These are phyloP conservation scores for Populus hybrid DNA, from an alignment of 441 rosid species.

Conservation along the genomic window DNA sequence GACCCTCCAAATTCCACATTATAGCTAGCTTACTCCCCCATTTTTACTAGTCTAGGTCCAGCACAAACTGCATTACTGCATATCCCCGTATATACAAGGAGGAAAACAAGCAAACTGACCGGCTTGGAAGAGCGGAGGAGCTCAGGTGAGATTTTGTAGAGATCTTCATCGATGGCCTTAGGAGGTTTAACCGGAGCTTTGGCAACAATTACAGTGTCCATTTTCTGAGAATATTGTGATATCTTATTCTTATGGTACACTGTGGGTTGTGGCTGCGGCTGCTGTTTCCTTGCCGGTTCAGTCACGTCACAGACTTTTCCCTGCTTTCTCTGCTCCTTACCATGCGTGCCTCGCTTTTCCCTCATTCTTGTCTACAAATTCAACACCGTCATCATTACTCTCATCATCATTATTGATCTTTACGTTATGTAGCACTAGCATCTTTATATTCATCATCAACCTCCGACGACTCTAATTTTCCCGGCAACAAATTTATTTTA, in stretches of 20 bases:
- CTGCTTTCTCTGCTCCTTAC: slow-evolving; percentile 51
- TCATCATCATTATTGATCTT: not conserved
- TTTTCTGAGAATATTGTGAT: not conserved
- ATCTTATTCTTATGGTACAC: not conserved
- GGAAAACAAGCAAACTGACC: slow-evolving; percentile 24
- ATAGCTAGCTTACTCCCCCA: too few species aligned
- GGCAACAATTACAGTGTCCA: slow-evolving; percentile 25
- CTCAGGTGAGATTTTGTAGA: slow-evolving; percentile 77
- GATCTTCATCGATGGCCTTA: slow-evolving; percentile 81
- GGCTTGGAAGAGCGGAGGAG: slow-evolving; percentile 63
- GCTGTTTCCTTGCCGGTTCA: slow-evolving; percentile 39
- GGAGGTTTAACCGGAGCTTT: slow-evolving; percentile 30
- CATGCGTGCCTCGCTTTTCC: slow-evolving; percentile 46
- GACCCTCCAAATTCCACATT: too few species aligned
- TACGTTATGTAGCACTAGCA: not conserved
- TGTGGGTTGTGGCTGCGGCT: not conserved
- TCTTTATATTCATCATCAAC: not conserved
- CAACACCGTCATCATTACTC: not conserved
- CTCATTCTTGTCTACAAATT: slow-evolving; percentile 32
- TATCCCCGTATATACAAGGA: not conserved
- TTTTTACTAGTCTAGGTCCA: too few species aligned
- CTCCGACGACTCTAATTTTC: not conserved
- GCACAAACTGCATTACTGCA: not conserved
- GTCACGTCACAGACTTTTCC: slow-evolving; percentile 61
- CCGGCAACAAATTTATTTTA: not conserved